A percentile compares a stretch with the other conserved stretches of the same genome.
Conservation (phyloP, 23 red algal species). For the Gracilariopsis chorda region DNA sequence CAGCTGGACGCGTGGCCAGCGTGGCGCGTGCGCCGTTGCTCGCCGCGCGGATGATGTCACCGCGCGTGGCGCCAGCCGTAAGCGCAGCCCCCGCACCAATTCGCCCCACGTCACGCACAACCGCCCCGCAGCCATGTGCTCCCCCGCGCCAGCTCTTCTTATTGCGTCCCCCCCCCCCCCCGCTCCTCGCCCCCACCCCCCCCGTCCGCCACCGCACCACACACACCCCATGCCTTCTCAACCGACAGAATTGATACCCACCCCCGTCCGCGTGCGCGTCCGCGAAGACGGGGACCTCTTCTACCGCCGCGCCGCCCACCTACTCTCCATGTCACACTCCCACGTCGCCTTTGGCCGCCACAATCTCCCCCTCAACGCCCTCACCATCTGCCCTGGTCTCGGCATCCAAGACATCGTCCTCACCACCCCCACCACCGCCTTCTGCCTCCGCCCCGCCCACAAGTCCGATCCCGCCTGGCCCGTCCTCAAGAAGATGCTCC, state of each 20-base stretch:
- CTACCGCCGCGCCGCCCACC: neutral
- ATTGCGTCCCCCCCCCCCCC: neutral
- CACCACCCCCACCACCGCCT: neutral
- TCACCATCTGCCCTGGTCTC: neutral
- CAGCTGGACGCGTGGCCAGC: neutral
- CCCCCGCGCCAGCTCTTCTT: neutral
- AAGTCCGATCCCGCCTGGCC: neutral
- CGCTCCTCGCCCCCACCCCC: neutral
- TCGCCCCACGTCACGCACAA: neutral
- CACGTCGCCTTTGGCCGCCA: neutral
- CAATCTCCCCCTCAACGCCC: neutral
- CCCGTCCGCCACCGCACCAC: too few species aligned
- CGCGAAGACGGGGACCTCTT: neutral
- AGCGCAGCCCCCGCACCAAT: neutral
- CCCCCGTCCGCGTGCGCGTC: neutral
- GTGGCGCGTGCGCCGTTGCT: neutral
- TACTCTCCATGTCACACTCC: neutral
- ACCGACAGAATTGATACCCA: too few species aligned
- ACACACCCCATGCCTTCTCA: too few species aligned
- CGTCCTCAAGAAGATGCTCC: neutral
- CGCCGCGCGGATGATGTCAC: neutral
- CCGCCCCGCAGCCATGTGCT: neutral
- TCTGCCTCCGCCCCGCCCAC: neutral
- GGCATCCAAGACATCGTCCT: neutral
- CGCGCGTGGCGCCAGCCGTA: neutral